Conservation (phyloP, 2,329 filamentous ascomycete genomes). For the Hymenotorrendiella dingleyae region DNA sequence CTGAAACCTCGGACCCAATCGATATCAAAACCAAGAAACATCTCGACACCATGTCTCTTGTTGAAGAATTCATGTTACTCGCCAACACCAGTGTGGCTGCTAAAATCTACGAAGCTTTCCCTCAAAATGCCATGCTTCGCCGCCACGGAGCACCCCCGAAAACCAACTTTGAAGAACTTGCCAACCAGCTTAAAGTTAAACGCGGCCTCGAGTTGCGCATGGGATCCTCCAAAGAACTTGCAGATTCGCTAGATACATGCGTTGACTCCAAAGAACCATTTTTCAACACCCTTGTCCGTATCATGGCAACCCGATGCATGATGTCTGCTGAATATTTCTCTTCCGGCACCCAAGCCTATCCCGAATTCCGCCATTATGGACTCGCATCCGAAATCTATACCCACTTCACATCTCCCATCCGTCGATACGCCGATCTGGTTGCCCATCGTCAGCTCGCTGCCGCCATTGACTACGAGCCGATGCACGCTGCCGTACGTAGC, state of each 20-base stretch:
- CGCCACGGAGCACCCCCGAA: conserved; percentile 89
- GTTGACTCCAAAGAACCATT: conserved; percentile 77
- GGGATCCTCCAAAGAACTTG: conserved; percentile 87
- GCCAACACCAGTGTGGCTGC: conserved; percentile 92
- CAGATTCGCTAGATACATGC: conserved; percentile 84
- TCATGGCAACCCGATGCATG: conserved; percentile 98
- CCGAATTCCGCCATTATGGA: conserved; percentile 95
- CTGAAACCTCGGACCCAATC: conserved; percentile 90
- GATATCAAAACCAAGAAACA: conserved; percentile 94
- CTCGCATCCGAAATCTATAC: conserved; percentile 97
- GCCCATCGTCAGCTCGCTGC: conserved; percentile 92
- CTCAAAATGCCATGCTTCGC: conserved; percentile 88
- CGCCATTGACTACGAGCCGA: conserved; percentile 84
- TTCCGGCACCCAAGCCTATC: conserved; percentile 84
- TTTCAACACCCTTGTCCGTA: conserved; percentile 97
- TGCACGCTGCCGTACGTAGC: conserved; percentile 76
- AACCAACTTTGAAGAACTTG: conserved; percentile 92
- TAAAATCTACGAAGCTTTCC: conserved; percentile 86
- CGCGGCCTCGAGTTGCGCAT: conserved; percentile 72
- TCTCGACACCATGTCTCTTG: conserved; percentile 92
- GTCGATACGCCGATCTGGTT: conserved; percentile 93
- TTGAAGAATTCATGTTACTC: conserved; percentile 98
- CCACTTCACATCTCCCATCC: conserved; percentile 95
- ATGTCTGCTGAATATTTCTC: conserved; percentile 98
- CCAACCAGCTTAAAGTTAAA: conserved; percentile 85